These are phyloP conservation scores for Fusarium sp. DNA, from an alignment of 2,329 filamentous ascomycete genomes.

Conservation along the genomic window DNA sequence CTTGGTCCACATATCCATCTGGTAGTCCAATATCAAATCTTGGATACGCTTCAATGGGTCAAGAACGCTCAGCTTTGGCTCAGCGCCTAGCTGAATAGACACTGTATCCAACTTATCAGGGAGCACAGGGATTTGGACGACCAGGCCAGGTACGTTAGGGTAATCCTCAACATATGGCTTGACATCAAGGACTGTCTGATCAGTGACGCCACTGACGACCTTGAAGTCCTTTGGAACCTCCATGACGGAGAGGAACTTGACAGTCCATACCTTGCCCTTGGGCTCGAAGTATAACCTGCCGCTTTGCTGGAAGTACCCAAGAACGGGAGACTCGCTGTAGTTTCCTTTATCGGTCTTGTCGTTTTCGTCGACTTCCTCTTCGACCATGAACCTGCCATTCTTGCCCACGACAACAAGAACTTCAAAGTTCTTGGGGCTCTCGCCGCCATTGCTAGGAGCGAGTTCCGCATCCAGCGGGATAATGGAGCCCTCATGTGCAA, in stretches of 20 bases:
- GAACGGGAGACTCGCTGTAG: neutral
- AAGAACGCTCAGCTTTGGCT: constrained; percentile 28
- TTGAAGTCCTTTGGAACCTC: neutral
- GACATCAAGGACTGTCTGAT: neutral
- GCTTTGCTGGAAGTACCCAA: constrained; percentile 14
- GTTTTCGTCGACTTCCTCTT: constrained; percentile 58
- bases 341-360: neutral
- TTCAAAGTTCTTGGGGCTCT: constrained; percentile 61
- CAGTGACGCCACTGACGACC: neutral
- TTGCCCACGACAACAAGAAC: constrained; percentile 61
- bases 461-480: constrained; percentile 64
- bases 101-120: neutral
- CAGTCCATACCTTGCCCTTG: constrained; percentile 19
- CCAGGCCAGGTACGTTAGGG: constrained; percentile 28
- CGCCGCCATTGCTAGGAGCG: constrained; percentile 60
- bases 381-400: constrained; percentile 62
- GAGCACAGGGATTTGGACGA: constrained; percentile 17
- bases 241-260: constrained; percentile 36
- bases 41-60: constrained; percentile 30
- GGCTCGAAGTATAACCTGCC: constrained; percentile 16
- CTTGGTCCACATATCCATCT: constrained; percentile 47
- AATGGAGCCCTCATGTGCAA: constrained; percentile 68
- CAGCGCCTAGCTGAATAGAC: constrained; percentile 6
- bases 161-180: constrained; percentile 20
- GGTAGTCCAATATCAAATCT: constrained; percentile 42